A percentile compares a stretch with the other conserved stretches of the same genome.
These are phyloP conservation scores for Hymenoscyphus occultus DNA, from an alignment of 2,329 filamentous ascomycete species.

Conservation along the genomic window DNA sequence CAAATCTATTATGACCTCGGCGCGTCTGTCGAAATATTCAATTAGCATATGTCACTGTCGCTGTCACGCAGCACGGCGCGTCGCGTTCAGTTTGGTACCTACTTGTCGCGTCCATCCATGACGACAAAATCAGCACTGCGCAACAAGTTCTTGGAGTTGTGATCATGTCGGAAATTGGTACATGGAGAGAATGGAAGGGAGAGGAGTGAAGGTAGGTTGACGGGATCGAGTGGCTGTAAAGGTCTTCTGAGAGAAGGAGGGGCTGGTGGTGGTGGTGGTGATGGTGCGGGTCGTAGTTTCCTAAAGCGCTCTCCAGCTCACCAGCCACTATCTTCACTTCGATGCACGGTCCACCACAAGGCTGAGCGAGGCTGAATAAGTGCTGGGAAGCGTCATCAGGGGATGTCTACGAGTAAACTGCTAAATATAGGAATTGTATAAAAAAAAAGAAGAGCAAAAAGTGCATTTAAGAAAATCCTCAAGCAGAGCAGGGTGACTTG, in stretches of 20 bases:
- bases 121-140: neutral
- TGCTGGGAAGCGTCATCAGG: too few relatives aligned
- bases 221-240: neutral
- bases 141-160: neutral
- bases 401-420: too few relatives aligned
- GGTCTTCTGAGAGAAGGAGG: neutral
- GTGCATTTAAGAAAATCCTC: too few relatives aligned
- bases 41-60: neutral
- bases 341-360: neutral
- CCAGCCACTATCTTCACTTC: neutral
- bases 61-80: neutral
- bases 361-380: slow-evolving; percentile 4
- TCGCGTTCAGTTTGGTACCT: neutral
- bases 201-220: neutral
- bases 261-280: neutral
- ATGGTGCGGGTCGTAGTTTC: neutral
- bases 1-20: slow-evolving; percentile 9
- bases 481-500: too few relatives aligned
- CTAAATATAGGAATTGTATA: too few relatives aligned
- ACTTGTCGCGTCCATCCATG: neutral
- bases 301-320: neutral
- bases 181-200: too few relatives aligned
- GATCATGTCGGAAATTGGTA: neutral
- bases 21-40: neutral
- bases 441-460: too few relatives aligned